Conservation (phyloP, 2,329 filamentous ascomycete genomes). For the Monosporascus sp. region DNA sequence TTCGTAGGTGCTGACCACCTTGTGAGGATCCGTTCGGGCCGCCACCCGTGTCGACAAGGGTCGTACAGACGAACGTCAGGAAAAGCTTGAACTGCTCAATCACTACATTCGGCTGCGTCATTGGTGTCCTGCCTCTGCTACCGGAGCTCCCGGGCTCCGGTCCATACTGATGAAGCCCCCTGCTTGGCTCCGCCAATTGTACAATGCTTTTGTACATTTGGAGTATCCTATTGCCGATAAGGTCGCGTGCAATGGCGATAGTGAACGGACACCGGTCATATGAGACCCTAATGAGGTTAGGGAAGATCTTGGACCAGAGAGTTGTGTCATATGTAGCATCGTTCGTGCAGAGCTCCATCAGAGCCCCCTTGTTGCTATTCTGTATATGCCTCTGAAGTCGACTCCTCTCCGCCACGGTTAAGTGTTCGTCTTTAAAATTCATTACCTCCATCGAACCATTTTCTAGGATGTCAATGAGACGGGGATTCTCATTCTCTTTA, state of each 20-base stretch:
- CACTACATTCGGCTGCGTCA: conserved; percentile 76
- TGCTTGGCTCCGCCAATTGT: conserved; percentile 67
- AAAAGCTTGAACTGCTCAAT: conserved; percentile 99
- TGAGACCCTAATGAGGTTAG: conserved; percentile 85
- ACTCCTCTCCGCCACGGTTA: conserved; percentile 88
- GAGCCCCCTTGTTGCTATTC: conserved; percentile 75
- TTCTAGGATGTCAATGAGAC: conserved; percentile 89
- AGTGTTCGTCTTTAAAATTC: conserved; percentile 84
- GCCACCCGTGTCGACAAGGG: conserved; percentile 75
- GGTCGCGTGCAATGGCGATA: conserved; percentile 82
- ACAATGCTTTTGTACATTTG: conserved; percentile 89
- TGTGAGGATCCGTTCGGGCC: conserved; percentile 51
- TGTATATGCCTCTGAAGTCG: conserved; percentile 85
- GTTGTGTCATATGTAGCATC: conserved; percentile 92
- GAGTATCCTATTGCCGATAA: conserved; percentile 85
- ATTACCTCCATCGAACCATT: conserved; percentile 84
- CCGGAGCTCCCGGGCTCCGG: conserved; percentile 52
- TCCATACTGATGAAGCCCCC: conserved; percentile 56
- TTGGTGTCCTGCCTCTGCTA: conserved; percentile 50
- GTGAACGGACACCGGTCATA: conserved; percentile 89
- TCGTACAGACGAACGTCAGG: conserved; percentile 94
- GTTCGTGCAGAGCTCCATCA: conserved; percentile 92
- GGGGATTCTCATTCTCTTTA: conserved; percentile 56
- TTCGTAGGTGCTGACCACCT: conserved; percentile 71
- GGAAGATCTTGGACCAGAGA: conserved; percentile 97